These are phyloP conservation scores for Isabelozyma gotoi DNA, from an alignment of 805 yeast genomes.

Conservation along the genomic window DNA sequence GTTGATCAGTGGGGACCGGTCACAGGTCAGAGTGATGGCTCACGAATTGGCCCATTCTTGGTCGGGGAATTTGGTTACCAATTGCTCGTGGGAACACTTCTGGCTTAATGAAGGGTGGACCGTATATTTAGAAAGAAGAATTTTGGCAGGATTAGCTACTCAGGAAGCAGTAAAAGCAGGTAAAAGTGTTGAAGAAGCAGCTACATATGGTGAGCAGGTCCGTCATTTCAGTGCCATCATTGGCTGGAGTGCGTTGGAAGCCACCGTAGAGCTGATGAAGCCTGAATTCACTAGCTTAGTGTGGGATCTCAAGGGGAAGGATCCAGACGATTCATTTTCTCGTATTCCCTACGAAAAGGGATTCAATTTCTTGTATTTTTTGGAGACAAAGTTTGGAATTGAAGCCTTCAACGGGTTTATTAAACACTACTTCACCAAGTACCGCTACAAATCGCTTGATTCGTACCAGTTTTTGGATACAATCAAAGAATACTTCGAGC, in stretches of 20 bases:
- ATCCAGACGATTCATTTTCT: constrained; percentile 33
- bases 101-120: constrained; percentile 42
- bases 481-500: constrained; percentile 23
- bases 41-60: constrained; percentile 40
- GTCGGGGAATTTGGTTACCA: constrained; percentile 38
- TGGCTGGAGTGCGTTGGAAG: constrained; percentile 31
- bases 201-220: constrained; percentile 27
- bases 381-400: constrained; percentile 21
- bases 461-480: constrained; percentile 23
- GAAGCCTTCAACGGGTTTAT: constrained; percentile 27
- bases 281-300: constrained; percentile 20
- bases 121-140: constrained; percentile 33
- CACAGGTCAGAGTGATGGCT: constrained; percentile 34
- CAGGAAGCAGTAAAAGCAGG: constrained; percentile 19
- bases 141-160: constrained; percentile 29
- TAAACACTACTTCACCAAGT: constrained; percentile 25
- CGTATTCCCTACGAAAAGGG: constrained; percentile 38
- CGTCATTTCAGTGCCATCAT: constrained; percentile 30
- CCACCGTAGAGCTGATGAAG: constrained; percentile 19
- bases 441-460: constrained; percentile 27
- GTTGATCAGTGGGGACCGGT: constrained; percentile 30
- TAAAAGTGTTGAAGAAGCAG: constrained; percentile 10
- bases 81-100: constrained; percentile 37
- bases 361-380: constrained; percentile 26
- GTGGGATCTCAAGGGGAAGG: constrained; percentile 19